Evolutionary conservation across 306 rosid species (phyloP).

Genomic region (Cucurbita maxima): DNA sequence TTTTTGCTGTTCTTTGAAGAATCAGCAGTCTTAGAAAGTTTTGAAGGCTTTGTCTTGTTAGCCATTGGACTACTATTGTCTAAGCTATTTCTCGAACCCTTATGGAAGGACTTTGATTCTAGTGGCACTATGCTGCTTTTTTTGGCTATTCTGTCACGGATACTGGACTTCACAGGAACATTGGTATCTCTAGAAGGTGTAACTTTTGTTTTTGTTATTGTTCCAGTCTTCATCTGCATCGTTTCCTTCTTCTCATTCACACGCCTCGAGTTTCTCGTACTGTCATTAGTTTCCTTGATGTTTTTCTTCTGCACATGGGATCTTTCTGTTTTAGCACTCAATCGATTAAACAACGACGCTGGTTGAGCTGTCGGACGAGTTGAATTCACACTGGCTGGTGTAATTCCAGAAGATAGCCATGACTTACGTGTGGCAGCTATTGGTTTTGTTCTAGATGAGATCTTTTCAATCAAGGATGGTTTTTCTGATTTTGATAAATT

Average conservation of each 20-base stretch:
- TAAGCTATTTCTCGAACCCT: conserved; percentile 50
- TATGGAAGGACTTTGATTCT: conserved; percentile 84
- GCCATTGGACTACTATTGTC: conserved; percentile 24
- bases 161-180: conserved; percentile 32
- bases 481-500: conserved; percentile 37
- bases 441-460: conserved; percentile 36
- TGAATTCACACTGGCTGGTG: conserved; percentile 53
- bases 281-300: conserved; percentile 39
- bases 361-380: conserved; percentile 37
- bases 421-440: conserved; percentile 75
- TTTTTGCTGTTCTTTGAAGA: conserved; percentile 29
- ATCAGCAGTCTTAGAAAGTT: conserved; percentile 36
- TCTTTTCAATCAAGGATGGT: conserved; percentile 33
- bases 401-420: conserved; percentile 66
- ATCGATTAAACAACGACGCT: conserved; percentile 30
- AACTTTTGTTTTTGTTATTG: conserved; percentile 38
- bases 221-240: conserved; percentile 30
- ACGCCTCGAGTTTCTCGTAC: conserved; percentile 28
- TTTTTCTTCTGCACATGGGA: conserved; percentile 34
- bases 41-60: conserved; percentile 41
- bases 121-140: conserved; percentile 90
- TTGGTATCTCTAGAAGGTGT: conserved; percentile 37
- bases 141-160: conserved; percentile 52
- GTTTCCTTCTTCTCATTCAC: conserved; percentile 43
- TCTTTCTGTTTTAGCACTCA: conserved; percentile 36